These are phyloP conservation scores for Cladophialophora immunda DNA, from an alignment of 2,329 filamentous ascomycete species.

Conservation along the genomic window DNA sequence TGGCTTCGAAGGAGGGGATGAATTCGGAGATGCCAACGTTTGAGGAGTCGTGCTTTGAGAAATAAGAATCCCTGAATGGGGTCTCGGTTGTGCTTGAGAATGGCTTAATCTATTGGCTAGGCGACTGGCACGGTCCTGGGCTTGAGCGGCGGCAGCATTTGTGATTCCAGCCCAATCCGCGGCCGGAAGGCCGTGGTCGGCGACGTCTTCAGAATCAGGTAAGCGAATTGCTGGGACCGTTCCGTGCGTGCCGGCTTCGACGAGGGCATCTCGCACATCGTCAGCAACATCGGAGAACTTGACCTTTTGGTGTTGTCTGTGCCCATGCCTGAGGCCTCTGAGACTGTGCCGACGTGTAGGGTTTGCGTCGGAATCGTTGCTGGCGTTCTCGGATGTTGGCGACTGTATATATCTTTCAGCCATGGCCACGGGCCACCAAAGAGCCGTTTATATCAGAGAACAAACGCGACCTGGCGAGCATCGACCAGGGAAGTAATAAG, in stretches of 20 bases:
- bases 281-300: constrained; percentile 29
- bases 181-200: constrained; percentile 27
- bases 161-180: constrained; percentile 28
- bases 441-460: not conserved
- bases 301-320: constrained; percentile 29
- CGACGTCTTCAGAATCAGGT: constrained; percentile 29
- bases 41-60: constrained; percentile 16
- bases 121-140: constrained; percentile 33
- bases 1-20: constrained; percentile 32
- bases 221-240: constrained; percentile 31
- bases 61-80: constrained; percentile 4
- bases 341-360: constrained; percentile 16
- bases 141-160: constrained; percentile 34
- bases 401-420: constrained; percentile 12
- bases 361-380: constrained; percentile 23
- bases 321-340: constrained; percentile 12
- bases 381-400: constrained; percentile 19
- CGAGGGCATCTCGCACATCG: constrained; percentile 8
- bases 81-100: constrained; percentile 18
- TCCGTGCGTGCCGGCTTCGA: not conserved
- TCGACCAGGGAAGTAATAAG: not conserved
- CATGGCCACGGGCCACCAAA: constrained; percentile 14
- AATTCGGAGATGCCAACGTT: constrained; percentile 28
- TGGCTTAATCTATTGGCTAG: constrained; percentile 32
- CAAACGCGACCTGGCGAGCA: not conserved